Conservation (phyloP, 805 yeast genomes). For the Peterozyma xylosa region DNA sequence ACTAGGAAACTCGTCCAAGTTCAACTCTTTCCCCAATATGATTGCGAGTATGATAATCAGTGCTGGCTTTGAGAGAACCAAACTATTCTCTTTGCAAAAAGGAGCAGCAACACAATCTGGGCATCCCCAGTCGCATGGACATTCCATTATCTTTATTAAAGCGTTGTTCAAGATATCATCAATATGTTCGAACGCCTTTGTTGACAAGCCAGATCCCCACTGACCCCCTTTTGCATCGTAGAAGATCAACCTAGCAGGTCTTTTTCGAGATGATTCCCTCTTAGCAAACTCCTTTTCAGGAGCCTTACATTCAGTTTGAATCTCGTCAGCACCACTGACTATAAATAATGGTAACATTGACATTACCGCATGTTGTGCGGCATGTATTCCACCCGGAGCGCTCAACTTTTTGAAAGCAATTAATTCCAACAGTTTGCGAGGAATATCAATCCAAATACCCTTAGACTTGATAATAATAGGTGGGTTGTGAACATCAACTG, state of each 20-base stretch:
- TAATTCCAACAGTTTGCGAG: conserved; percentile 51
- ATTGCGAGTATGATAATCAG: conserved; percentile 61
- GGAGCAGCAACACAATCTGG: conserved; percentile 84
- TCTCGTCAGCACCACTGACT: conserved; percentile 67
- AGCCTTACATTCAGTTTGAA: conserved; percentile 92
- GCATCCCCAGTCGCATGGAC: conserved; percentile 66
- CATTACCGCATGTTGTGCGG: conserved; percentile 87
- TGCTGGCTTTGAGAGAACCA: conserved; percentile 84
- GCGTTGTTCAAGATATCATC: conserved; percentile 61
- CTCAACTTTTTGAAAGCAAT: conserved; percentile 52
- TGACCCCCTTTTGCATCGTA: conserved; percentile 80
- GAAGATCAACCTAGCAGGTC: conserved; percentile 86
- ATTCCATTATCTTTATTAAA: conserved; percentile 46
- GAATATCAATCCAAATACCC: conserved; percentile 92
- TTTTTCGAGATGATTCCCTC: conserved; percentile 56
- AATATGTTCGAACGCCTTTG: conserved; percentile 73
- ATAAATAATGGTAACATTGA: conserved; percentile 69
- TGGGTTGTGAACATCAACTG: conserved; percentile 87
- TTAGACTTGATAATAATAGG: conserved; percentile 63
- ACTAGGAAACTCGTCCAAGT: conserved; percentile 41
- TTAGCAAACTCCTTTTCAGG: conserved; percentile 93
- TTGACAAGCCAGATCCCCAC: conserved; percentile 71
- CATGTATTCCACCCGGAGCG: conserved; percentile 92
- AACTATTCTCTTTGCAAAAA: conserved; percentile 71
- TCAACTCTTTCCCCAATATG: conserved; percentile 48